Evolutionary conservation across 768 basidiomycete genomes (phyloP).

Genomic region (Artomyces pyxidatus): DNA sequence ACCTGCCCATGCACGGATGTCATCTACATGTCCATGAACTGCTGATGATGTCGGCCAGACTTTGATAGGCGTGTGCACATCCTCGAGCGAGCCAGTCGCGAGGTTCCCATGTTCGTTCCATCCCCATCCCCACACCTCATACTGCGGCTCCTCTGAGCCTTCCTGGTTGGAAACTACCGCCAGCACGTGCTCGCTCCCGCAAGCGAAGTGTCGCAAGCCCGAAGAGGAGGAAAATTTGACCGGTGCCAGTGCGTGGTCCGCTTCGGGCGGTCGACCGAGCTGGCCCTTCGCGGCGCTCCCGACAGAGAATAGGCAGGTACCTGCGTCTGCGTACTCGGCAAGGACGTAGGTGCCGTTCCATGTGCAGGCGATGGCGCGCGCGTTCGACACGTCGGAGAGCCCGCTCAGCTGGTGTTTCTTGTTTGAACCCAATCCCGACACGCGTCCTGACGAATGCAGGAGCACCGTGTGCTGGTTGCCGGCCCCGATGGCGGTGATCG

Average conservation of each 20-base stretch:
- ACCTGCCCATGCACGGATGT: constrained; percentile 43
- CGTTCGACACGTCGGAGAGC: constrained; percentile 20
- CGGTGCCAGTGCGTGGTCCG: constrained; percentile 14
- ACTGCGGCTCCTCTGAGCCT: background rate
- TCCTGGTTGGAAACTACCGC: constrained; percentile 15
- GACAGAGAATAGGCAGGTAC: constrained; percentile 35
- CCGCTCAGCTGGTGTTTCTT: constrained; percentile 56
- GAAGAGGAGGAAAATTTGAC: constrained; percentile 25
- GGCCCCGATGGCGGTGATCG: constrained; percentile 26
- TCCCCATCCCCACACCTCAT: constrained; percentile 79
- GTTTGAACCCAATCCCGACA: constrained; percentile 59
- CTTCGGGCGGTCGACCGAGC: constrained; percentile 37
- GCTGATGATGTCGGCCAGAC: constrained; percentile 39
- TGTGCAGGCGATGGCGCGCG: constrained; percentile 45
- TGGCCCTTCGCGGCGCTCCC: constrained; percentile 57
- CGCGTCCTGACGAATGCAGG: constrained; percentile 35
- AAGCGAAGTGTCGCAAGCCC: constrained; percentile 23
- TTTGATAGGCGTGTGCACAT: constrained; percentile 40
- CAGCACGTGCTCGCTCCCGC: constrained; percentile 85
- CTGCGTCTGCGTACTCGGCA: constrained; percentile 19
- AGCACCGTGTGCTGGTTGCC: constrained; percentile 50
- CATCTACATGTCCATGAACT: constrained; percentile 1
- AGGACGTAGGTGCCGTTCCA: constrained; percentile 73
- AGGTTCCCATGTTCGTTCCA: constrained; percentile 99
- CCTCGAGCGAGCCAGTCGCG: constrained; percentile 53